Conservation (phyloP, 805 yeast species). For the Vanderwaltozyma yarrowii region DNA sequence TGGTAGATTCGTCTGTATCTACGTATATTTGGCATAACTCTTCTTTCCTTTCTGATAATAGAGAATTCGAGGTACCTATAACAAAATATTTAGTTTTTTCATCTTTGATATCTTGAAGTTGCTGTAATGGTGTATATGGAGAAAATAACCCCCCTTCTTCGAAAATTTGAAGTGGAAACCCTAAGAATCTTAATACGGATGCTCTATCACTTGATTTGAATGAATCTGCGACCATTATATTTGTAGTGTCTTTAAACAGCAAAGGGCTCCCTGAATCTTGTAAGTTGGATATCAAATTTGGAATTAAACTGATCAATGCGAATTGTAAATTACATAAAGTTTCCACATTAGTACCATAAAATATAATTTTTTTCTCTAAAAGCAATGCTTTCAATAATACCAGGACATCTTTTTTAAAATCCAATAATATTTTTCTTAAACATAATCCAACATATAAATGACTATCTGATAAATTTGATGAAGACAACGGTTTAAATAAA, state of each 20-base stretch:
- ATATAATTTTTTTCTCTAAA: slow-evolving; percentile 61
- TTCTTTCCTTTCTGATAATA: slow-evolving; percentile 55
- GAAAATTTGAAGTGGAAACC: slow-evolving; percentile 79
- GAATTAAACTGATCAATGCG: slow-evolving; percentile 73
- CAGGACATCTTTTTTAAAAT: slow-evolving; percentile 49
- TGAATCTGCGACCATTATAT: slow-evolving; percentile 49
- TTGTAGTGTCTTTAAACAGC: slow-evolving; percentile 42
- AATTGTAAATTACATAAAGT: slow-evolving; percentile 73
- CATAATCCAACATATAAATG: slow-evolving; percentile 62
- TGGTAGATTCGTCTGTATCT: slow-evolving; percentile 44
- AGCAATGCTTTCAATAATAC: slow-evolving; percentile 67
- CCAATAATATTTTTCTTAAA: slow-evolving; percentile 50
- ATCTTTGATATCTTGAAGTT: slow-evolving; percentile 59
- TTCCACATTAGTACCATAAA: slow-evolving; percentile 75
- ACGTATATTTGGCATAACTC: slow-evolving; percentile 62
- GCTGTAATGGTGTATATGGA: slow-evolving; percentile 93
- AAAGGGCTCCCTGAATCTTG: slow-evolving; percentile 74
- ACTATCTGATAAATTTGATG: slow-evolving; percentile 14
- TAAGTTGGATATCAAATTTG: slow-evolving; percentile 62
- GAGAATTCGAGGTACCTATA: slow-evolving; percentile 81
- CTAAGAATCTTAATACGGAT: slow-evolving; percentile 70
- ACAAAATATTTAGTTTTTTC: slow-evolving; percentile 52
- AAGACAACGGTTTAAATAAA: slow-evolving; percentile 31
- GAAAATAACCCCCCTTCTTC: slow-evolving; percentile 81
- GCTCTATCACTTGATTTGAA: slow-evolving; percentile 68